Base-by-base conservation (phyloP, 1,284 basidiomycete genomes). In the Pseudozyma tsukubaensis region DNA sequence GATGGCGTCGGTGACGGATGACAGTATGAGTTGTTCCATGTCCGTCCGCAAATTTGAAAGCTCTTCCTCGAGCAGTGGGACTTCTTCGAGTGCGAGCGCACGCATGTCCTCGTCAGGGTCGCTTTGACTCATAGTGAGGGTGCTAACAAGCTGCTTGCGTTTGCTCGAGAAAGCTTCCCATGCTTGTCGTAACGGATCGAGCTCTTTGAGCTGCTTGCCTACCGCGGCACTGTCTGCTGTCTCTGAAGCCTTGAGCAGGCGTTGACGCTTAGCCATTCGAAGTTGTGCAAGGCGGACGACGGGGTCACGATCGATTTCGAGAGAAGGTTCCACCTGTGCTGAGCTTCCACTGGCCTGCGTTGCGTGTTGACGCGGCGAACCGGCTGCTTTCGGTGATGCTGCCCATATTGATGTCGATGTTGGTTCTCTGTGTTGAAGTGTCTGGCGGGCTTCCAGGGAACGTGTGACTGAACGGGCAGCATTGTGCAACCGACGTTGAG, bases 71-170 rank as follows among this genome's bases (percentile, higher is more conserved):
- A 94, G 88, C 0, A 85, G 73, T 1, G 85, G 84, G 56, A 90
- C 87, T 80, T 97, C 95, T 51, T 91, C 89, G 5, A 85, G 77
- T 0, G 94, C 94, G 63, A 98, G 87, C 13, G 89, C 86, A 3
- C 91, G 89, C 87, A 97, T 90, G 14, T 89, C 87, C 1, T 89
- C 88, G 79, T 97, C 94, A 4, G 72, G 59, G 16, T 79, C 77
- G 18, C 50, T 66, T 29, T 74, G 53, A 21, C 59, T 63, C 51
- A 79, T 65, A 4, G 45, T 53, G 14, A 60, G 35, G 13, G 74
- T 76, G 19, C 65, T 65, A 40, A 85, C 87, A 50, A 64, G 89
- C 88, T 85, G 72, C 47, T 88, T 79, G 69, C 85, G 85, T 1
- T 86, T 85, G 21, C 79, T 78, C 4, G 78, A 66, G 86, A 89